Base-by-base conservation (phyloP, 441 rosid genomes). In the Gossypium aridum region DNA sequence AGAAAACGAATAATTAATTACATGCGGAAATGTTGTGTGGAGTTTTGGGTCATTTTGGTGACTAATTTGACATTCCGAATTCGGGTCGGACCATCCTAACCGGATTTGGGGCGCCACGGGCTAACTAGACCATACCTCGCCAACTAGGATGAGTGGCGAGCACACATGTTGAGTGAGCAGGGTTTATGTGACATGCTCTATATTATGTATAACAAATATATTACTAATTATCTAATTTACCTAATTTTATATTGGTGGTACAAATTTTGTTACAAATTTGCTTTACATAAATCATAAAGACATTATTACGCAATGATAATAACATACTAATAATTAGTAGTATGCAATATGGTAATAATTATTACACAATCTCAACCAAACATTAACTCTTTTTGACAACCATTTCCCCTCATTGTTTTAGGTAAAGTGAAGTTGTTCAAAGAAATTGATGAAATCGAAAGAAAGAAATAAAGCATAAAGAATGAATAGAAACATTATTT, bases 401-500 rank as follows among this genome's bases (percentile, higher is more conserved):
- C n/a, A 51, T 69, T 68, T 51, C 8, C 72, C 45, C 28, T 69
- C 72, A n/a, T 69, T 69, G 20, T 17, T 51, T 69, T 69, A 25
- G 72, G 72, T 26, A 16, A 4, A 26, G 53, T 69, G 45, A 66
- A 45, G 55, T 43, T 20, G 28, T 43, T 43, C 49, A 47, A 67
- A 64, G 28, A 39, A 39, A 19, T 64, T 16, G 51, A 2, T 64
- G 68, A 37, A 34, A 13, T 34, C 5, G 10, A 31, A 63, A 63
- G 4, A 64, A 37, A 10, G 5, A 37, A 9, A 4, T 20, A 2
- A 28, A 14, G 5, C 4, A 60, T 25, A 14, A 14, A 3, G 1
- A 45, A 66, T 7, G 43, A 37, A 37, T 37, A 37, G 43, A 37
- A 37, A 9, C 43, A 7, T 37, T 37, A 37, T 37, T 37, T 37